Conservation (phyloP, 2,329 filamentous ascomycete species). For the Venturia nashicola region DNA sequence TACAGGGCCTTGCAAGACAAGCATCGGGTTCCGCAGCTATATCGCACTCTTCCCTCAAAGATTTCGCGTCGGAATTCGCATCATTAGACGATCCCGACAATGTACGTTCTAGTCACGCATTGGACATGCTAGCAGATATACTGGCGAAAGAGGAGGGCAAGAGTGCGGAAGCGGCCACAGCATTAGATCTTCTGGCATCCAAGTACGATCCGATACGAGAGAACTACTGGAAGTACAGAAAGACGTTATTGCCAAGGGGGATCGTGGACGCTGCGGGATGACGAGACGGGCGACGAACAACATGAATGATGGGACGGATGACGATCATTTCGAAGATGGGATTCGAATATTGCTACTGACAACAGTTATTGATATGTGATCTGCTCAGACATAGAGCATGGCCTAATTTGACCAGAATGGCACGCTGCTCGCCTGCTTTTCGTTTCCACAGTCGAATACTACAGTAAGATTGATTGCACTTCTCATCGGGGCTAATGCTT, state of each 20-base stretch:
- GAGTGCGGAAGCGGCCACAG: constrained; percentile 51
- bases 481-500: no score
- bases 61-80: constrained; percentile 43
- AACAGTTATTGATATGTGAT: no score
- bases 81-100: constrained; percentile 34
- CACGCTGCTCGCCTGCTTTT: no score
- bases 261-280: neutral
- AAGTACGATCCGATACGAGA: constrained; percentile 85
- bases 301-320: neutral
- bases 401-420: no score
- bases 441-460: no score
- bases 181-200: constrained; percentile 60
- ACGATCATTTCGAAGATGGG: neutral
- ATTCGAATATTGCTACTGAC: neutral
- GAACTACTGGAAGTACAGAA: constrained; percentile 84
- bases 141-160: constrained; percentile 42
- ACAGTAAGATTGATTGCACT: no score
- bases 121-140: constrained; percentile 62
- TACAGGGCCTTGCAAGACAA: constrained; percentile 62
- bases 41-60: constrained; percentile 35
- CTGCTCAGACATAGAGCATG: no score
- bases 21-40: constrained; percentile 31
- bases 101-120: constrained; percentile 48
- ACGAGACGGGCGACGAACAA: neutral
- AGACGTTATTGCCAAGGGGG: constrained; percentile 29